Percentiles rank a stretch among this genome's conserved stretches.
phyloP scores from a whole-genome alignment of 805 yeast genomes.

The Candida orba region DNA sequence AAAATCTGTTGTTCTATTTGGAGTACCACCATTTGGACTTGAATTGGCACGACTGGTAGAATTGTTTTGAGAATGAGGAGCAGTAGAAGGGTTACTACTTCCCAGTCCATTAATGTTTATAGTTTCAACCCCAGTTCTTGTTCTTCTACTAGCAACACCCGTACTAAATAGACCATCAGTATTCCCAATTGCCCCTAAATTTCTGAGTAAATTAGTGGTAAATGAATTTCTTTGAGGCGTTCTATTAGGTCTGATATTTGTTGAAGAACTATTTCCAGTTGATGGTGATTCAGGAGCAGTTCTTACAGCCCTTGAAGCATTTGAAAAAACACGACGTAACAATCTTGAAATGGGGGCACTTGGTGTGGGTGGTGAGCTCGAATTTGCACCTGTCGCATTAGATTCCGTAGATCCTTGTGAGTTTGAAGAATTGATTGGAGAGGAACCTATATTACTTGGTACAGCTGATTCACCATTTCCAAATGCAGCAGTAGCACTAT shows the following conservation, averaged over 20 bases:
- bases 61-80: background rate
- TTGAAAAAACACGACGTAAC: no score
- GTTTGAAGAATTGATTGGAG: no score
- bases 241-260: background rate
- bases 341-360: background rate
- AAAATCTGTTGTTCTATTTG: conserved; percentile 1
- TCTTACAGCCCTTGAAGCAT: no score
- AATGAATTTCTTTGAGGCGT: conserved; percentile 7
- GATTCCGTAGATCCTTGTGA: background rate
- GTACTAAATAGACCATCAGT: conserved; percentile 12
- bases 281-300: background rate
- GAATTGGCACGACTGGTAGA: background rate
- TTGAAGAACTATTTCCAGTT: background rate
- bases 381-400: background rate
- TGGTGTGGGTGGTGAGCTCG: background rate
- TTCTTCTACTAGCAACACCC: conserved; percentile 21
- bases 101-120: conserved; percentile 8
- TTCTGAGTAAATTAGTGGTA: conserved; percentile 8
- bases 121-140: conserved; percentile 20
- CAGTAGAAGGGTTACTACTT: background rate
- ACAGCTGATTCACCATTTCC: background rate
- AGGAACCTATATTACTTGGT: background rate
- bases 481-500: background rate
- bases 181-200: conserved; percentile 1
- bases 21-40: background rate